phyloP scores from a whole-genome alignment of 495 filamentous ascomycete species.

The Penicillium psychrofluorescens region DNA sequence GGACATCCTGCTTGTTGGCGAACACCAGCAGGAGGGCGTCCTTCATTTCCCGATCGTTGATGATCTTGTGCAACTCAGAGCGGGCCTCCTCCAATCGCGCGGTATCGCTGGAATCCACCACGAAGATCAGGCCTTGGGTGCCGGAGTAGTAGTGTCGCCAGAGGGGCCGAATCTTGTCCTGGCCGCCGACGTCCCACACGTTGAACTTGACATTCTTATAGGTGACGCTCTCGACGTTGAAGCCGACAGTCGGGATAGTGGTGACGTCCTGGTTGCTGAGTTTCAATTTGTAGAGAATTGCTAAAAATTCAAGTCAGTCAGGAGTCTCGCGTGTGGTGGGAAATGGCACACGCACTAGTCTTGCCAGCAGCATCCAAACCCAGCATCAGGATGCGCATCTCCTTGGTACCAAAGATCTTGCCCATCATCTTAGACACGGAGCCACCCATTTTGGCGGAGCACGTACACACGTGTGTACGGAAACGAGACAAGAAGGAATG shows the following conservation, averaged over 20 bases:
- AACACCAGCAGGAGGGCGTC: slow-evolving; percentile 90
- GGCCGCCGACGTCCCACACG: slow-evolving; percentile 98
- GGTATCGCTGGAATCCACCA: slow-evolving; percentile 87
- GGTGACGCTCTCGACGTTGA: slow-evolving; percentile 99
- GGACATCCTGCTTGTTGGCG: slow-evolving; percentile 96
- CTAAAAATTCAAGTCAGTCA: slow-evolving; percentile 24
- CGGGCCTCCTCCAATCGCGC: slow-evolving; percentile 82
- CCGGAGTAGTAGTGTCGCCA: slow-evolving; percentile 99
- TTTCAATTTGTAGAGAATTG: slow-evolving; percentile 99
- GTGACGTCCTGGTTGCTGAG: slow-evolving; percentile 90
- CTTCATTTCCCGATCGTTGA: slow-evolving; percentile 97
- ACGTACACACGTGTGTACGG: slow-evolving; percentile 6
- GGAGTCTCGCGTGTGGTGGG: not conserved
- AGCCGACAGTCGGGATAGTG: slow-evolving; percentile 98
- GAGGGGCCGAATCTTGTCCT: slow-evolving; percentile 97
- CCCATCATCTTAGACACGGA: slow-evolving; percentile 82
- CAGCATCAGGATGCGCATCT: slow-evolving; percentile 97
- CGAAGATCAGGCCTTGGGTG: slow-evolving; percentile 96
- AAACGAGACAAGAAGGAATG: not conserved
- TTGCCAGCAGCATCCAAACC: slow-evolving; percentile 97
- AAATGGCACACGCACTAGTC: slow-evolving; percentile 59
- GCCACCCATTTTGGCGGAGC: slow-evolving; percentile 58
- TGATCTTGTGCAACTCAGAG: slow-evolving; percentile 87
- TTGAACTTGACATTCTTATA: slow-evolving; percentile 99
- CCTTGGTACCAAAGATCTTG: slow-evolving; percentile 98